A percentile compares a stretch with the other conserved stretches of the same genome.
Conservation (phyloP, 2,329 filamentous ascomycete species). For the Penicillium sp. region DNA sequence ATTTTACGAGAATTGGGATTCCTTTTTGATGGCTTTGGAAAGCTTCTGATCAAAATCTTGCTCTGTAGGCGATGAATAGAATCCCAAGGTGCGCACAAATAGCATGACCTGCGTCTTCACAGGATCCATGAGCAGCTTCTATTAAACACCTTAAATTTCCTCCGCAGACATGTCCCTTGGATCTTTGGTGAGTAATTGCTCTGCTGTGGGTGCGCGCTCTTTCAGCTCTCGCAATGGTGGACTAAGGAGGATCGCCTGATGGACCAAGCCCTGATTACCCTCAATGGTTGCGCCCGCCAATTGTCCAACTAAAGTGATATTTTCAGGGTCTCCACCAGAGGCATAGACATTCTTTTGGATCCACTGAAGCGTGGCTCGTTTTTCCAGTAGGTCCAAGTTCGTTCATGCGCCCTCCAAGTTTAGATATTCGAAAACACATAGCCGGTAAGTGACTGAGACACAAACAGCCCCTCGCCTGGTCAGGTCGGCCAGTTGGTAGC, state of each 20-base stretch:
- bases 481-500: constrained; percentile 9
- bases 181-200: constrained; percentile 1
- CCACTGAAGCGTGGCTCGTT: constrained; percentile 5
- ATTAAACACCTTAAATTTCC: constrained; percentile 1
- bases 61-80: neutral
- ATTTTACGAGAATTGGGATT: constrained; percentile 3
- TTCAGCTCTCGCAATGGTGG: constrained; percentile 5
- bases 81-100: constrained; percentile 4
- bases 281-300: constrained; percentile 7
- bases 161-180: constrained; percentile 1
- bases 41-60: constrained; percentile 3
- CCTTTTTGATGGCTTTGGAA: neutral
- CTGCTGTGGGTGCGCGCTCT: neutral
- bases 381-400: constrained; percentile 8
- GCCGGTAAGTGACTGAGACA: constrained; percentile 12
- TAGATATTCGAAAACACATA: constrained; percentile 15
- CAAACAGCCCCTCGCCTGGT: constrained; percentile 8
- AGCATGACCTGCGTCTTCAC: constrained; percentile 4
- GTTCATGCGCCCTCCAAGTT: constrained; percentile 36
- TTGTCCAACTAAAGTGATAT: constrained; percentile 3
- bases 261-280: constrained; percentile 1
- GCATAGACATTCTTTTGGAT: constrained; percentile 1
- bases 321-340: constrained; percentile 1
- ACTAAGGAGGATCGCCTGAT: constrained; percentile 6
- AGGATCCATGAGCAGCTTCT: constrained; percentile 3